Percentiles rank a stretch among this genome's conserved stretches.
These are phyloP conservation scores for Pistacia atlantica DNA, from an alignment of 345 rosid species.

Conservation along the genomic window DNA sequence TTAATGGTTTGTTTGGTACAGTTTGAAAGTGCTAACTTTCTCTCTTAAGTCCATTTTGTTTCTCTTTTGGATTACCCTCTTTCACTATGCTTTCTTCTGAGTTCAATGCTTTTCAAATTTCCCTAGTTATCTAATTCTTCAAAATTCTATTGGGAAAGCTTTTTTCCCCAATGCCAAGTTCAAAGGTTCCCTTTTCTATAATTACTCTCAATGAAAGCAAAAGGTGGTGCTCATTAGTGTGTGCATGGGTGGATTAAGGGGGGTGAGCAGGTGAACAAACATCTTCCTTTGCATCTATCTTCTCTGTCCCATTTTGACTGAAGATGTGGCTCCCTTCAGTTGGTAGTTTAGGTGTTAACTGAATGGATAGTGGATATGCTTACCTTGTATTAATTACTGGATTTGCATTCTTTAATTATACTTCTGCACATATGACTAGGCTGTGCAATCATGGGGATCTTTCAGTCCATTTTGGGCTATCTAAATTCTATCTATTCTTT, in stretches of 20 bases:
- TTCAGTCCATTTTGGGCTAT: too few species aligned
- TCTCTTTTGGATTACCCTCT: background rate
- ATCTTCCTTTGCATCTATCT: background rate
- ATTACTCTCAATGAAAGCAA: background rate
- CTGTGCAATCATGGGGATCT: too few species aligned
- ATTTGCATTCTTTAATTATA: background rate
- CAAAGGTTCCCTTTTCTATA: background rate
- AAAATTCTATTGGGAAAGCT: background rate
- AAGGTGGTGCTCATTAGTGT: background rate
- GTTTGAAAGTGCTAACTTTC: constrained; percentile 10
- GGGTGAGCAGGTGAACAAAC: background rate
- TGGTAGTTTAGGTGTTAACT: background rate
- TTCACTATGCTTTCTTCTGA: background rate
- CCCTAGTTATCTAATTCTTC: background rate
- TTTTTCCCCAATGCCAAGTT: background rate
- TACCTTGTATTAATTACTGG: background rate
- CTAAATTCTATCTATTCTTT: too few species aligned
- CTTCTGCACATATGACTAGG: background rate
- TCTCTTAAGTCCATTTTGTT: constrained; percentile 2
- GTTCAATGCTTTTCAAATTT: background rate
- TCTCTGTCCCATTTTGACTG: background rate
- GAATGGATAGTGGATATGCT: background rate
- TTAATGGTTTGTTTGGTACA: background rate
- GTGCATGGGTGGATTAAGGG: background rate
- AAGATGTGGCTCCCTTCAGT: background rate